phyloP scores from a whole-genome alignment of 768 basidiomycete species.

The Mycena sanguinolenta region DNA sequence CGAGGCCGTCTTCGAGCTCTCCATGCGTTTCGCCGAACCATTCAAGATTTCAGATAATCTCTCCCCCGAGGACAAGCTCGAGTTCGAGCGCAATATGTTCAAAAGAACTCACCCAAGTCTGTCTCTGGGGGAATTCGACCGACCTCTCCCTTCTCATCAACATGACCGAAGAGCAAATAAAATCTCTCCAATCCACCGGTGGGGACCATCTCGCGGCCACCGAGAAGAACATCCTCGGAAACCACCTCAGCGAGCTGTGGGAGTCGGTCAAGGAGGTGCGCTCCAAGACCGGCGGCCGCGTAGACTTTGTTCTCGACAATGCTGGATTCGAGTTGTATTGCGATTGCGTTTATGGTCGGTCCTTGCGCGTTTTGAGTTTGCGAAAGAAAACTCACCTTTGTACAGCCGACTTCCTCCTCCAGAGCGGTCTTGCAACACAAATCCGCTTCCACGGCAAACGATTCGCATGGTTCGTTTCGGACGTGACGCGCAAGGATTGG shows the following conservation, averaged over 20 bases:
- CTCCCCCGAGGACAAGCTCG: conserved; percentile 68
- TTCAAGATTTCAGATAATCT: conserved; percentile 72
- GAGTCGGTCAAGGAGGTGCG: conserved; percentile 77
- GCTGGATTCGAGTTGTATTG: conserved; percentile 93
- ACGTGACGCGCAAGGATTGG: conserved; percentile 95
- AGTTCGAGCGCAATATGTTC: conserved; percentile 89
- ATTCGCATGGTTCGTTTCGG: conserved; percentile 95
- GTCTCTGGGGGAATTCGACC: conserved; percentile 97
- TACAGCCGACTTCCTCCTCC: conserved; percentile 91
- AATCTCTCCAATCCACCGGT: conserved; percentile 94
- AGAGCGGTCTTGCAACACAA: conserved; percentile 86
- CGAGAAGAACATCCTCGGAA: conserved; percentile 96
- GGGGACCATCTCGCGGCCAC: conserved; percentile 96
- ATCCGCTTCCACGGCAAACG: conserved; percentile 97
- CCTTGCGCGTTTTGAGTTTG: not conserved
- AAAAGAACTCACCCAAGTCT: conserved; percentile 95
- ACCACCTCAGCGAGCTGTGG: conserved; percentile 82
- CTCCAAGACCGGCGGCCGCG: conserved; percentile 77
- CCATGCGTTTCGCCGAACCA: conserved; percentile 90
- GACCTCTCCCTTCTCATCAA: conserved; percentile 95
- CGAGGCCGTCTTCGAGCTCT: conserved; percentile 94
- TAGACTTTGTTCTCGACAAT: conserved; percentile 89
- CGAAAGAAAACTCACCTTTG: conserved; percentile 16
- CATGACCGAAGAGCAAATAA: conserved; percentile 98
- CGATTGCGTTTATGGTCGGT: conserved; percentile 86